Percentiles rank a stretch among this genome's conserved stretches.
Evolutionary conservation across 805 yeast species (phyloP).

Genomic region (Spathaspora arborariae): DNA sequence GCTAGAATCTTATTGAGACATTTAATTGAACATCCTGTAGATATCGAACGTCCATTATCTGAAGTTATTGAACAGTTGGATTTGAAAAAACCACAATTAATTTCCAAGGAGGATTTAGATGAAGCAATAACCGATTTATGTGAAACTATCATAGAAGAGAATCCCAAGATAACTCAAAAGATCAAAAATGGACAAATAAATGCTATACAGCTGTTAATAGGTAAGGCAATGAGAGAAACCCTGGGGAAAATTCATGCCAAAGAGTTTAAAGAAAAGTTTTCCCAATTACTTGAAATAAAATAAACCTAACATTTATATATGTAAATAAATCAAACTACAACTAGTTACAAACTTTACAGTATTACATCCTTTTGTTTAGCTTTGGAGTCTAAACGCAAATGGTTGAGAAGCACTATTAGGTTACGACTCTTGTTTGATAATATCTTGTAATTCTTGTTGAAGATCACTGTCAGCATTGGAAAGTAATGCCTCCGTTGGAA

Average conservation of each 20-base stretch:
- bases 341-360: not conserved
- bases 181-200: slow-evolving; percentile 52
- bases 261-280: slow-evolving; percentile 23
- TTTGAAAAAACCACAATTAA: slow-evolving; percentile 29
- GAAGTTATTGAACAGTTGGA: slow-evolving; percentile 54
- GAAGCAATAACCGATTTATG: slow-evolving; percentile 42
- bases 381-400: not conserved
- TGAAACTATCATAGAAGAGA: slow-evolving; percentile 36
- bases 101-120: slow-evolving; percentile 28
- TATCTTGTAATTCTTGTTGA: not conserved
- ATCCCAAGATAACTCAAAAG: slow-evolving; percentile 54
- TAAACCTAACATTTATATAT: not conserved
- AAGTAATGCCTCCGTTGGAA: not conserved
- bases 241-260: slow-evolving; percentile 56
- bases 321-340: not conserved
- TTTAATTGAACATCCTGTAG: slow-evolving; percentile 48
- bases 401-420: not conserved
- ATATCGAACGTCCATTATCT: slow-evolving; percentile 26
- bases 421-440: not conserved
- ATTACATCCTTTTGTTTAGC: not conserved
- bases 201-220: slow-evolving; percentile 74
- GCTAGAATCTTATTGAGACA: slow-evolving; percentile 66
- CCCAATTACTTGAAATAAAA: slow-evolving; percentile 12
- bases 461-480: not conserved
- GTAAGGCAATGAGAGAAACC: slow-evolving; percentile 76